Evolutionary conservation across 192 early-diverging fungal species (phyloP).

Genomic region (Coemansia sp.): DNA sequence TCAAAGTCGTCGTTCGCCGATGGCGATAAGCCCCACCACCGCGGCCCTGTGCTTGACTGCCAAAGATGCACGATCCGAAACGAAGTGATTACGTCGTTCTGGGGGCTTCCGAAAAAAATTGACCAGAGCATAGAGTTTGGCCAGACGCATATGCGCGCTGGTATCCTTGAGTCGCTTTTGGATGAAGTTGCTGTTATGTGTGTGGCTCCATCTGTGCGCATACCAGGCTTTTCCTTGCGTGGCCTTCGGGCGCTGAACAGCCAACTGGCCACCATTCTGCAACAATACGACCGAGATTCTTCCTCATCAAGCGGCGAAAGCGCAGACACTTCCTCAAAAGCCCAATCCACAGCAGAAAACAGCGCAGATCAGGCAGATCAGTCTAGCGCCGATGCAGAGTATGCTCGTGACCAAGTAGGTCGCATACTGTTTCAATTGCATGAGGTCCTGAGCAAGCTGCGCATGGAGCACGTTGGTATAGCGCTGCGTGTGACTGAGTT

Average conservation of each 20-base stretch:
- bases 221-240: slow-evolving; percentile 25
- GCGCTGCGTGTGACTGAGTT: slow-evolving; percentile 33
- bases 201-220: slow-evolving; percentile 16
- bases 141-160: slow-evolving; percentile 45
- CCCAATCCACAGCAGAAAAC: neutral
- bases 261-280: slow-evolving; percentile 30
- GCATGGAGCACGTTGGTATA: slow-evolving; percentile 46
- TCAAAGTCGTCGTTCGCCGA: slow-evolving; percentile 18
- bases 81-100: slow-evolving; percentile 54
- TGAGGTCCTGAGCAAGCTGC: slow-evolving; percentile 46
- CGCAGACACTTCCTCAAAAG: neutral
- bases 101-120: slow-evolving; percentile 51
- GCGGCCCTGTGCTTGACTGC: slow-evolving; percentile 42
- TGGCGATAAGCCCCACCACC: slow-evolving; percentile 30
- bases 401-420: slow-evolving; percentile 27
- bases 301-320: neutral
- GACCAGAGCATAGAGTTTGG: slow-evolving; percentile 45
- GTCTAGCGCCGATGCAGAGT: neutral
- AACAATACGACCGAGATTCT: slow-evolving; percentile 11
- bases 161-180: slow-evolving; percentile 38
- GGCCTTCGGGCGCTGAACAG: slow-evolving; percentile 31
- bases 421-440: slow-evolving; percentile 47
- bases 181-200: slow-evolving; percentile 47
- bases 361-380: neutral
- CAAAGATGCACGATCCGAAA: slow-evolving; percentile 48